A percentile compares a stretch with the other conserved stretches of the same genome.
phyloP scores from a whole-genome alignment of 176 grass and related monocot genomes.

The Bothriochloa decipiens region DNA sequence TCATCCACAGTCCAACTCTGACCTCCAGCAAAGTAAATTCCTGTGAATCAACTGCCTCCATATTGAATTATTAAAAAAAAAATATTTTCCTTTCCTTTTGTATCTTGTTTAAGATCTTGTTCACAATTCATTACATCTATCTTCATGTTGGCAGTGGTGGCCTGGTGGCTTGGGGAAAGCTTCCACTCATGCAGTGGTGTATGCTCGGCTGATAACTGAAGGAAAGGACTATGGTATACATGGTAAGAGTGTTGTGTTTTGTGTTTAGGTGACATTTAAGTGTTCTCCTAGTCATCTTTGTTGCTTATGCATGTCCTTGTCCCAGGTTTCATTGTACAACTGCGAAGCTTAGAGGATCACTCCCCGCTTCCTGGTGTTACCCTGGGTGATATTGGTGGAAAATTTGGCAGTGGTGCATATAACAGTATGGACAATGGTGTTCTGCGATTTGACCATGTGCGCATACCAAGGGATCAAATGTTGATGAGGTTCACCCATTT shows the following conservation, averaged over 20 bases:
- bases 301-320: conserved; percentile 28
- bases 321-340: conserved; percentile 94
- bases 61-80: conserved; percentile 8
- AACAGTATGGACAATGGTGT: conserved; percentile 99
- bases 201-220: conserved; percentile 85
- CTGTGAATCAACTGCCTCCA: not conserved
- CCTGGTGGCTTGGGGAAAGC: conserved; percentile 96
- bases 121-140: conserved; percentile 13
- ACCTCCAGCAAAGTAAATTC: conserved; percentile 92
- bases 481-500: conserved; percentile 68
- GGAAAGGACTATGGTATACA: conserved; percentile 94
- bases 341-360: conserved; percentile 95
- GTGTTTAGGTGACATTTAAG: conserved; percentile 17
- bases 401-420: conserved; percentile 96
- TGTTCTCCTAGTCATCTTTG: not conserved
- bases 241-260: conserved; percentile 61
- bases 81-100: not conserved
- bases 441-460: conserved; percentile 89
- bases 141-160: conserved; percentile 80
- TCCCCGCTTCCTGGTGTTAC: conserved; percentile 87
- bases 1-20: conserved; percentile 94
- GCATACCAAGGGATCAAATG: conserved; percentile 98
- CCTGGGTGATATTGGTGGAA: conserved; percentile 93
- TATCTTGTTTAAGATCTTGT: not conserved
- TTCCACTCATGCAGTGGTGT: conserved; percentile 94